Conservation (phyloP, 2,329 filamentous ascomycete genomes). For the Fusarium sp. region DNA sequence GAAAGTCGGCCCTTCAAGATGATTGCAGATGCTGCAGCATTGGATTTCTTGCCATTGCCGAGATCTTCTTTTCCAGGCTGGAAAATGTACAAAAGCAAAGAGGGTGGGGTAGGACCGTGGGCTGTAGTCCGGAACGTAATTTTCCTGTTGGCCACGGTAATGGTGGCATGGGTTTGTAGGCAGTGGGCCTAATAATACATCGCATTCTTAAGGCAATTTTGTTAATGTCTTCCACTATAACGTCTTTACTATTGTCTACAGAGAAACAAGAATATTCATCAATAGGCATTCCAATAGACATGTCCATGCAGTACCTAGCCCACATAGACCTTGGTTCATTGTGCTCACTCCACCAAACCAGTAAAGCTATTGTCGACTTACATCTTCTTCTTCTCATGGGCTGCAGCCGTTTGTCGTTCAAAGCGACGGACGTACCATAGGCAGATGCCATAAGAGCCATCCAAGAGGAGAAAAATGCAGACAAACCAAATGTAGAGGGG, state of each 20-base stretch:
- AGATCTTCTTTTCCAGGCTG: background rate
- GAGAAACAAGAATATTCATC: background rate
- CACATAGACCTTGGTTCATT: background rate
- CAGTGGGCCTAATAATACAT: background rate
- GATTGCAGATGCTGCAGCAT: background rate
- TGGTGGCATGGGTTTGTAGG: background rate
- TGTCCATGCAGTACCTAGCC: background rate
- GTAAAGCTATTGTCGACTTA: background rate
- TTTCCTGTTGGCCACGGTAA: background rate
- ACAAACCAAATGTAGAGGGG: background rate
- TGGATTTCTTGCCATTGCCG: background rate
- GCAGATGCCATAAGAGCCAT: background rate
- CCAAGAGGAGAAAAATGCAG: background rate
- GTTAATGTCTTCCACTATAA: background rate
- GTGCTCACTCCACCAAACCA: background rate
- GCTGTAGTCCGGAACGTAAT: background rate
- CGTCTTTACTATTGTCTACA: background rate
- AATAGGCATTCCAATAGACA: background rate
- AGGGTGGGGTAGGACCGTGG: background rate
- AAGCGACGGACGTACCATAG: background rate
- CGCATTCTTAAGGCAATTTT: background rate
- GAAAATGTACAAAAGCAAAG: background rate
- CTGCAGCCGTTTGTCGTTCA: background rate
- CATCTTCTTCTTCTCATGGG: background rate
- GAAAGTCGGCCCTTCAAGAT: background rate